Base-by-base conservation (phyloP, 148 eudicot species). In the Rhododendron molle region DNA sequence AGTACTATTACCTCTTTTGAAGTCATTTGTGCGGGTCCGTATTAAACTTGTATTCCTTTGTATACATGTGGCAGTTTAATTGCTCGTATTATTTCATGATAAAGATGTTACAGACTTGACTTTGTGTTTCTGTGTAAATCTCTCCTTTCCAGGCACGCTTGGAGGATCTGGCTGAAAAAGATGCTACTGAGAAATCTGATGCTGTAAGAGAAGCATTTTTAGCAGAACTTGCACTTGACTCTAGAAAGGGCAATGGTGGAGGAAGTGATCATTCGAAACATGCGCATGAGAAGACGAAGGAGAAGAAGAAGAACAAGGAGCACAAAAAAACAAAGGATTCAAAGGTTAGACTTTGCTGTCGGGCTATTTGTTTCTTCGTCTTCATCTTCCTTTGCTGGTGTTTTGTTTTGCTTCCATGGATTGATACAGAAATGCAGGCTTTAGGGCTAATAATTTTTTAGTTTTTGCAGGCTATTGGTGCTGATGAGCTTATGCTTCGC, bases 151-250 rank as follows among this genome's bases (percentile, higher is more conserved):
- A 97, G 99, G 98, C 95, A 84, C 95, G 82, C 78, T 78, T 97
- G 90, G 99, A 94, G 91, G 96, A 95, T 89, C 88, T 95, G 77
- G 96, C 98, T 1, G 98, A 95, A 86, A 97, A 94, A 90, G 98
- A 94, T 86, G 99, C 99, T 71, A 94, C 96, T 78, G 94, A 91
- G 89, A 97, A 97, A 91, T 97, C 99, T 82, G 98, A 97, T 92
- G 99, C 98, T 85, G 98, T 94, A 83, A 93, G 99, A 89, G 98
- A 97, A 90, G 98, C 98, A 78, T 93, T 97, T 89, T 88, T 97
- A 85, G 98, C 98, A 3, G 98, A 97, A 92, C 95, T 97, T 90
- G 99, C 96, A 69, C 96, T 90, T 87, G 98, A 97, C 91, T 93
- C 97, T 54, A 92, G 90, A 84, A 95, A 93, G 81, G 87, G 87